Evolutionary conservation across 495 filamentous ascomycete species (phyloP).

Genomic region (Podospora bellae-mahoneyi): DNA sequence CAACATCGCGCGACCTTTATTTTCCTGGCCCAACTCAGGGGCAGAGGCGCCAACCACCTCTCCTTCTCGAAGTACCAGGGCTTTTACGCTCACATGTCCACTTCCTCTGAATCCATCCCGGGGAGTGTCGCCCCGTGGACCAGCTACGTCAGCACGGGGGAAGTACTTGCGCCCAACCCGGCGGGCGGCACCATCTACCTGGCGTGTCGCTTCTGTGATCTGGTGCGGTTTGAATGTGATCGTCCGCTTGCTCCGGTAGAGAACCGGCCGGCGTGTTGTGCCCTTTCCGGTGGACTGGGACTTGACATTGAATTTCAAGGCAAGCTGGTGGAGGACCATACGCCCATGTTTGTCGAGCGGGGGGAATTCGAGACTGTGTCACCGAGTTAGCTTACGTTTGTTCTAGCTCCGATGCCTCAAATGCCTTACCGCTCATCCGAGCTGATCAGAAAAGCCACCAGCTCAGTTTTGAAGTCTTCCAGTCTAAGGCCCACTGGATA

Average conservation of each 20-base stretch:
- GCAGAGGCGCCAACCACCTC: slow-evolving; percentile 83
- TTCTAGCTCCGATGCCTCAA: neutral
- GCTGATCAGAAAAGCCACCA: slow-evolving; percentile 66
- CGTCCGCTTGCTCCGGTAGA: slow-evolving; percentile 70
- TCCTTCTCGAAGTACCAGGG: slow-evolving; percentile 71
- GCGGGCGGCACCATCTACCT: slow-evolving; percentile 41
- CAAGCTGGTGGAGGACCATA: slow-evolving; percentile 72
- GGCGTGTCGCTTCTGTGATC: slow-evolving; percentile 32
- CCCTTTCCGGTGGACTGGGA: slow-evolving; percentile 80
- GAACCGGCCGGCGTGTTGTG: slow-evolving; percentile 66
- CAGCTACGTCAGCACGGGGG: slow-evolving; percentile 39
- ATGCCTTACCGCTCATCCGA: slow-evolving; percentile 57
- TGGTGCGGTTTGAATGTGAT: slow-evolving; percentile 47
- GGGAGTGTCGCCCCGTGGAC: slow-evolving; percentile 2
- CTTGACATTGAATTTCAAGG: slow-evolving; percentile 66
- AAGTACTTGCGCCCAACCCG: slow-evolving; percentile 48
- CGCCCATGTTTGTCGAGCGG: slow-evolving; percentile 78
- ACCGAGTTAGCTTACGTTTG: slow-evolving; percentile 16
- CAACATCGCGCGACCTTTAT: slow-evolving; percentile 81
- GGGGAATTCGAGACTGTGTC: slow-evolving; percentile 67
- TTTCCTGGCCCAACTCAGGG: slow-evolving; percentile 77
- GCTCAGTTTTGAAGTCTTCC: slow-evolving; percentile 66
- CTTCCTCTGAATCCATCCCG: slow-evolving; percentile 12
- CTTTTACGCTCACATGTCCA: slow-evolving; percentile 27
- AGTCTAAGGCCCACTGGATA: slow-evolving; percentile 69